Conservation (phyloP, 2,329 filamentous ascomycete species). For the Pseudohalonectria lignicola region DNA sequence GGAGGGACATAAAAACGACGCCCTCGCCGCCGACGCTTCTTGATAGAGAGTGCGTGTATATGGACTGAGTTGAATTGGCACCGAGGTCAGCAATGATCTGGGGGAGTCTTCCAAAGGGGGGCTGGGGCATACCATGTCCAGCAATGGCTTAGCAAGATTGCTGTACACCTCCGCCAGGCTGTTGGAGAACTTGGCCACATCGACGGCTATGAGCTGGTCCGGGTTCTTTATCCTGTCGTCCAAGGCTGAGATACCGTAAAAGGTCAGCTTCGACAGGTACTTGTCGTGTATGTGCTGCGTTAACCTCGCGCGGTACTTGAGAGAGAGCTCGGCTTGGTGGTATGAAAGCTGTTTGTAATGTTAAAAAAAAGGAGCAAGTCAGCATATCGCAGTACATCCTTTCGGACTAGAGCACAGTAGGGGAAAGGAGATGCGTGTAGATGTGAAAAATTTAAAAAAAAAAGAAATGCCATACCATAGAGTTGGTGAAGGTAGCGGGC, state of each 20-base stretch:
- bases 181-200: slow-evolving; percentile 93
- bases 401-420: too few relatives aligned
- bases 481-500: slow-evolving; percentile 95
- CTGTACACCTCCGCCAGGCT: slow-evolving; percentile 91
- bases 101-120: too few relatives aligned
- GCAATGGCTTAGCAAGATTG: slow-evolving; percentile 84
- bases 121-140: slow-evolving; percentile 65
- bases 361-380: background rate
- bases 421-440: too few relatives aligned
- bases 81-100: background rate
- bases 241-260: slow-evolving; percentile 88
- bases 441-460: too few relatives aligned
- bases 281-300: slow-evolving; percentile 94
- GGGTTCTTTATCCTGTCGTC: slow-evolving; percentile 98
- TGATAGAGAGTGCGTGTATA: slow-evolving; percentile 91
- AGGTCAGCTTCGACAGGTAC: slow-evolving; percentile 95
- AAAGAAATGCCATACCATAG: slow-evolving; percentile 59
- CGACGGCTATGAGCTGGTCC: slow-evolving; percentile 92
- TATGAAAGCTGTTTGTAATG: slow-evolving; percentile 63
- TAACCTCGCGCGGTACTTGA: slow-evolving; percentile 85
- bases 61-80: slow-evolving; percentile 37
- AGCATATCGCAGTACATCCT: background rate
- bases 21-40: slow-evolving; percentile 94
- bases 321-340: slow-evolving; percentile 87
- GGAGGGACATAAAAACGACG: slow-evolving; percentile 85